Evolutionary conservation across 2,329 filamentous ascomycete species (phyloP), one percentile per base, ranked within the genome.

Genomic region (Aspergillus ochraceoroseus): DNA sequence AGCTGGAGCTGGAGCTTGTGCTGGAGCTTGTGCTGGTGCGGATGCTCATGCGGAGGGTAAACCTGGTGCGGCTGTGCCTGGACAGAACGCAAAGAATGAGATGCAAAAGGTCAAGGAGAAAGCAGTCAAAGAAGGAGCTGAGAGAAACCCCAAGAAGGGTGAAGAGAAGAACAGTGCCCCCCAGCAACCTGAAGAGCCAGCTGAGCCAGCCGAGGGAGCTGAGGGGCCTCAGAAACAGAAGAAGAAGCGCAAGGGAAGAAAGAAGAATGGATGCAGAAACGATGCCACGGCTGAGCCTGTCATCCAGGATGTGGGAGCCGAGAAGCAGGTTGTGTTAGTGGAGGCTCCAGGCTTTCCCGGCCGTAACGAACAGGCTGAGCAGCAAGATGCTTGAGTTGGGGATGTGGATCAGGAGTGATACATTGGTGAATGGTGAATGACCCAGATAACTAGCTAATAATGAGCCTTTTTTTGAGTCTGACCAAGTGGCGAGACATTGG

Each of bases 91-190:
- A 9, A 22, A 22, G 20, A 9, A 9, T 22, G 9, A 81, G 47
- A 86, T 73, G 51, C 83, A 83, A 53, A 89, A 58, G 23, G 83
- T 87, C 15, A 80, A 12, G 26, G 15, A 13, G 15, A 32, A 11
- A n/a, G 8, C 13, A 20, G 14, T 13, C 20, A 33, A 26, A 23
- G 8, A 13, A 23, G 8, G 27, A 17, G 15, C 20, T 22, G 20
- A 22, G 20, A 22, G 5, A 22, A 22, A 22, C 9, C 20, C 20
- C 20, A 22, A 22, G n/a, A n/a, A n/a, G n/a, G n/a, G n/a, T n/a
- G n/a, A n/a, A n/a, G n/a, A n/a, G n/a, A n/a, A n/a, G n/a, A n/a
- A n/a, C n/a, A n/a, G n/a, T n/a, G n/a, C n/a, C n/a, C n/a, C n/a
- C n/a, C n/a, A n/a, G n/a, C n/a, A n/a, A n/a, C n/a, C n/a, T n/a